A percentile compares a stretch with the other conserved stretches of the same genome.
Conservation (phyloP, 805 yeast species). For the Komagataella populi region DNA sequence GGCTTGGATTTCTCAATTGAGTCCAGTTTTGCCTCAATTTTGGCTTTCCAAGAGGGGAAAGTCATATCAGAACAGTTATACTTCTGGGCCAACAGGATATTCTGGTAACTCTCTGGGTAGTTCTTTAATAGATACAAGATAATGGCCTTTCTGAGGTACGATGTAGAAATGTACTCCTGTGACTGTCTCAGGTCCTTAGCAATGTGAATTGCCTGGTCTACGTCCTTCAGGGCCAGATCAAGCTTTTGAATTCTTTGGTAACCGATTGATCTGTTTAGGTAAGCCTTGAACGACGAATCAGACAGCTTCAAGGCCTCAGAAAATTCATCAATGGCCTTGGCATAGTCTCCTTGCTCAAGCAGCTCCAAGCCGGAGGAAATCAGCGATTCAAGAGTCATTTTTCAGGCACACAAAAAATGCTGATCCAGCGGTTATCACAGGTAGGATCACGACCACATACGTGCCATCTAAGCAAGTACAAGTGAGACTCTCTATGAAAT, state of each 20-base stretch:
- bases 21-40: conserved; percentile 18
- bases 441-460: not conserved
- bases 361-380: conserved; percentile 22
- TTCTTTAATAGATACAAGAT: conserved; percentile 30
- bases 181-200: conserved; percentile 31
- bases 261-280: conserved; percentile 33
- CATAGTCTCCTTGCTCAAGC: conserved; percentile 31
- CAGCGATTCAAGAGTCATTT: conserved; percentile 19
- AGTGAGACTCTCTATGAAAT: not conserved
- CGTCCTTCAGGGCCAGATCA: conserved; percentile 33
- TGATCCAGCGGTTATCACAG: not conserved
- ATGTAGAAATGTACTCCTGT: conserved; percentile 29
- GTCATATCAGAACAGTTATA: conserved; percentile 31
- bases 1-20: conserved; percentile 8
- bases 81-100: conserved; percentile 27
- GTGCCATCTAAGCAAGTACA: not conserved
- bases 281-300: conserved; percentile 31
- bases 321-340: conserved; percentile 27
- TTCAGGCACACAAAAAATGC: not conserved
- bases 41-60: conserved; percentile 30
- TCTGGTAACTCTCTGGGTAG: conserved; percentile 23
- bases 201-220: conserved; percentile 27
- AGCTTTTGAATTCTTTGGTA: conserved; percentile 31
- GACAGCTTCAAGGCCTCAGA: conserved; percentile 25
- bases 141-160: conserved; percentile 35